Evolutionary conservation across 2,329 filamentous ascomycete species (phyloP), one percentile per base, ranked within the genome.

Genomic region (Penicillium sp.): DNA sequence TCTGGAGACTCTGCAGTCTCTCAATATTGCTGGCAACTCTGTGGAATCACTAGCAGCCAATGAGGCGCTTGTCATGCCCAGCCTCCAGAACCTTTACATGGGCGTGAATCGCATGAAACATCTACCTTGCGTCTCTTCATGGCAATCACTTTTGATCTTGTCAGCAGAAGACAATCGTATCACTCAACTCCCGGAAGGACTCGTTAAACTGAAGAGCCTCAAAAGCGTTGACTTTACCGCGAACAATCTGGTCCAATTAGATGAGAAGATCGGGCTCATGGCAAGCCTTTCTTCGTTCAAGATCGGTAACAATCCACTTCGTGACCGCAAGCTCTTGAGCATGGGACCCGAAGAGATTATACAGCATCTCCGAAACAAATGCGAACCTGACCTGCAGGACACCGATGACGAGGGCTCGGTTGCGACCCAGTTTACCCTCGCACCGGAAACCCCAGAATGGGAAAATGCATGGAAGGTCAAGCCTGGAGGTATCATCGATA

Each of bases 221-320:
- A 86, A 85, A 45, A 87, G 86, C 51, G 88, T 87, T 28, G 90
- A 96, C 69, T 87, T 97, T 59, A 89, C 88, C 0, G 85, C 87
- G 60, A 99, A 99, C 65, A 85, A 94, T 58, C 84, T 99, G 44
- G 84, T 84, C 2, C 77, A 83, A 12, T 71, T 99, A 7, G 89
- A 94, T 28, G 81, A 89, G 0, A 85, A 85, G 58, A 83, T 97
- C 52, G 88, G 87, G 5, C 76, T 83, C 24, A 96, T 97, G 90
- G 84, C 90, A 6, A 85, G 75, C 42, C 75, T 99, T 9, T 81
- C 85, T 18, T 86, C 86, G 67, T 81, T 97, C 39, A 85, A 86
- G 4, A 78, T 99, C 29, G 86, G 85, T 41, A 91, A 90, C n/a
- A 99, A 99, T 64, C 94, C 94, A 0, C 76, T 99, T 13, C 82